Conservation (phyloP, 2,329 filamentous ascomycete species). For the Blumeria graminis region DNA sequence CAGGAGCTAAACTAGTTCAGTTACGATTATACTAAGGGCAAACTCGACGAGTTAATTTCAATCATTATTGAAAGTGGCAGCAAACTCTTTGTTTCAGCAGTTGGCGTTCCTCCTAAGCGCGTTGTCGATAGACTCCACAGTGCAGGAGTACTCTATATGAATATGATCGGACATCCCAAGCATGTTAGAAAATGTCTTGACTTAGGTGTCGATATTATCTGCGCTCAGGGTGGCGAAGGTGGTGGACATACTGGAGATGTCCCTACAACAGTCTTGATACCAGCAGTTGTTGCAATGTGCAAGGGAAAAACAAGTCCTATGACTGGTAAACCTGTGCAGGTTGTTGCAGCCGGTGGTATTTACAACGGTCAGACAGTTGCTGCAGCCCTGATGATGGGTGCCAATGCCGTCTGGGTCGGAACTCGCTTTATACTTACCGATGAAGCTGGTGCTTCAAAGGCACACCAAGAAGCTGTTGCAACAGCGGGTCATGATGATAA, state of each 20-base stretch:
- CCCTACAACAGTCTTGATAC: slow-evolving; percentile 72
- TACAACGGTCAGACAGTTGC: slow-evolving; percentile 82
- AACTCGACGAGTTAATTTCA: slow-evolving; percentile 71
- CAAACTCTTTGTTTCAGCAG: slow-evolving; percentile 86
- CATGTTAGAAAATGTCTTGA: slow-evolving; percentile 92
- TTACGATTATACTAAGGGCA: slow-evolving; percentile 99
- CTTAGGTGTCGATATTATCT: slow-evolving; percentile 84
- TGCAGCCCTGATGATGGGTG: slow-evolving; percentile 77
- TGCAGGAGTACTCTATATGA: slow-evolving; percentile 85
- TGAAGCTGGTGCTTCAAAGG: slow-evolving; percentile 79
- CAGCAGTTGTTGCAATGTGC: slow-evolving; percentile 63
- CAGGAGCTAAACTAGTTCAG: slow-evolving; percentile 21
- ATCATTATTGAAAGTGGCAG: slow-evolving; percentile 84
- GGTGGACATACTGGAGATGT: slow-evolving; percentile 92
- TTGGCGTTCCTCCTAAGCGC: slow-evolving; percentile 72
- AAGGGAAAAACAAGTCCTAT: slow-evolving; percentile 65
- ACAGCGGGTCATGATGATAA: slow-evolving; percentile 91
- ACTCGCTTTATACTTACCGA: slow-evolving; percentile 86
- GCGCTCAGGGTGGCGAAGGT: slow-evolving; percentile 92
- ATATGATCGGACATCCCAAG: slow-evolving; percentile 99
- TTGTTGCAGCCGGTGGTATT: slow-evolving; percentile 82
- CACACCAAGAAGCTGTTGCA: slow-evolving; percentile 85
- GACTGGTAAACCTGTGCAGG: slow-evolving; percentile 69
- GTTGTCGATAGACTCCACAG: slow-evolving; percentile 81
- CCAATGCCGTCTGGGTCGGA: slow-evolving; percentile 83